These are phyloP conservation scores for Rhizophora apiculata DNA, from an alignment of 345 rosid genomes.

Conservation along the genomic window DNA sequence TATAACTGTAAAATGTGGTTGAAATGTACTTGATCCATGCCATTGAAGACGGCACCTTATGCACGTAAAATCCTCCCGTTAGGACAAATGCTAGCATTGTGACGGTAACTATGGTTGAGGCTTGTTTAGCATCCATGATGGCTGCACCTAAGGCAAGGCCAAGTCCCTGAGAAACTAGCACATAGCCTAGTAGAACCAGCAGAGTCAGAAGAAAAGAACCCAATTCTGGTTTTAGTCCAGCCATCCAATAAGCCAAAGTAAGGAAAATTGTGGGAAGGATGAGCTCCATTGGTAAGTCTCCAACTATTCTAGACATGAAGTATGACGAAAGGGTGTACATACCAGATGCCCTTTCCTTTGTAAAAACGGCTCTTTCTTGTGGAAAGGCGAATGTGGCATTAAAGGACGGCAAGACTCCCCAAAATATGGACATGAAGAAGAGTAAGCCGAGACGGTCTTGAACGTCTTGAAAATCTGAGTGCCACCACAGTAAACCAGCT, in stretches of 20 bases:
- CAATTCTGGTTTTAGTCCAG: slow-evolving; percentile 55
- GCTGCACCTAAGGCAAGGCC: slow-evolving; percentile 83
- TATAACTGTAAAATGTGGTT: slow-evolving; percentile 68
- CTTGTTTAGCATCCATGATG: slow-evolving; percentile 89
- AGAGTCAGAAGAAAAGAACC: slow-evolving; percentile 53
- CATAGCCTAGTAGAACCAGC: slow-evolving; percentile 61
- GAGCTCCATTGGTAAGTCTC: slow-evolving; percentile 89
- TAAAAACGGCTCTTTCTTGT: slow-evolving; percentile 74
- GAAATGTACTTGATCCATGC: slow-evolving; percentile 80
- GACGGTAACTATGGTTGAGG: slow-evolving; percentile 76
- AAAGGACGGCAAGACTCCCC: slow-evolving; percentile 92
- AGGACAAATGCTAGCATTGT: slow-evolving; percentile 85
- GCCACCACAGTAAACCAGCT: slow-evolving; percentile 95
- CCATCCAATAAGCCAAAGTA: slow-evolving; percentile 74
- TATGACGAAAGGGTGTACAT: slow-evolving; percentile 88
- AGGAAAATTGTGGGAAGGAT: slow-evolving; percentile 75
- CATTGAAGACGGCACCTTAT: slow-evolving; percentile 65
- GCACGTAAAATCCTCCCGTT: slow-evolving; percentile 85
- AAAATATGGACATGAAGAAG: slow-evolving; percentile 75
- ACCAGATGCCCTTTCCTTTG: slow-evolving; percentile 74
- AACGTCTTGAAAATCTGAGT: slow-evolving; percentile 55
- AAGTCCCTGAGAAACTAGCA: slow-evolving; percentile 80
- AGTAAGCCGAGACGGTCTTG: slow-evolving; percentile 88
- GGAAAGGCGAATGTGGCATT: slow-evolving; percentile 82
- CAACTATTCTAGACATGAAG: slow-evolving; percentile 81